Percentiles rank a stretch among this genome's conserved stretches.
Evolutionary conservation across 305 asterid genomes (phyloP).

Genomic region (Fraxinus velutina): DNA sequence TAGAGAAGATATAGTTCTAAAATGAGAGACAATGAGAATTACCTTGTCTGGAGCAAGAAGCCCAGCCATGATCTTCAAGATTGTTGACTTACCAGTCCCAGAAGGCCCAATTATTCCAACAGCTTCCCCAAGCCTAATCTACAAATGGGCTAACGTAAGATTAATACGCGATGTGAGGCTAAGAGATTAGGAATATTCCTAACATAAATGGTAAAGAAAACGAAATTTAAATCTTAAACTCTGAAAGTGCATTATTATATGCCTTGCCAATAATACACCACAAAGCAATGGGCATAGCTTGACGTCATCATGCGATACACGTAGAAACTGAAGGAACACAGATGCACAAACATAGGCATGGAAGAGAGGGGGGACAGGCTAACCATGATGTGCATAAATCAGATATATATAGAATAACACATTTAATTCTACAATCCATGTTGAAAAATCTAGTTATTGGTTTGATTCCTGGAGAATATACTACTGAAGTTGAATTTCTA

Average conservation of each 20-base stretch:
- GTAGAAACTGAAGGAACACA: not conserved
- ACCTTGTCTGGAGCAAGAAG: conserved; percentile 98
- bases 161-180: not conserved
- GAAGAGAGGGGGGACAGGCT: not conserved
- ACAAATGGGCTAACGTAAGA: conserved; percentile 28
- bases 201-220: not conserved
- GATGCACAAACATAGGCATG: not conserved
- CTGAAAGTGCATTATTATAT: not conserved
- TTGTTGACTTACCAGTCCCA: conserved; percentile 97
- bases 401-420: not conserved
- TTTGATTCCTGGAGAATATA: not conserved
- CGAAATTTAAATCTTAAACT: not conserved
- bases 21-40: conserved; percentile 18
- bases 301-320: not conserved
- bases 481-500: not conserved
- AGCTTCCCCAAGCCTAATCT: conserved; percentile 99
- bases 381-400: not conserved
- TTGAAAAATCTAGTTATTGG: not conserved
- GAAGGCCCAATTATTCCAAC: conserved; percentile 99
- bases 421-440: not conserved
- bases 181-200: conserved; percentile 1
- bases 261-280: not conserved
- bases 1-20: not conserved
- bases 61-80: conserved; percentile 95
- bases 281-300: not conserved